Evolutionary conservation across 2,329 filamentous ascomycete species (phyloP), one percentile per base, ranked within the genome.

Genomic region (Neofusicoccum sp.): DNA sequence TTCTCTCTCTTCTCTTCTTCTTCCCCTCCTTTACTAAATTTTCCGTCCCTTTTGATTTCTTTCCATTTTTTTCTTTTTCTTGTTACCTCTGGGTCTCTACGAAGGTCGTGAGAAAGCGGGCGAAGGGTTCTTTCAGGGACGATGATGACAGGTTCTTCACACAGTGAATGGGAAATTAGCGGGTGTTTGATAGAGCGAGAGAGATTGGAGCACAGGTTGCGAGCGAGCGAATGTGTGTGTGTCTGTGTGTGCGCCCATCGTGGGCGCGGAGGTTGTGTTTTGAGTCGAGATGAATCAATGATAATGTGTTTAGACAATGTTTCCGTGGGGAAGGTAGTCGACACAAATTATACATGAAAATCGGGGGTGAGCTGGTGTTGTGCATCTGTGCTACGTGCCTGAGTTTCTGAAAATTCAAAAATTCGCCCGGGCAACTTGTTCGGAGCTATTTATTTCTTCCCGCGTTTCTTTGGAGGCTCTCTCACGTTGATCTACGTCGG

Each of bases 121-220:
- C 49, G 34, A 44, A 56, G 37, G 28, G 12, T 22, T 16, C n/a
- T n/a, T 56, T 56, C 37, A 56, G 37, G 37, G 29, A 36, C 36
- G 54, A 45, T 12, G 39, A 45, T 45, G 54, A 28, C 14, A 33
- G 28, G 34, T 41, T 41, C 34, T 58, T 45, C 41, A 36, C 29
- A 41, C 36, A 6, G 43, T 6, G 43, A 8, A 56, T 44, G 52
- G 37, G 41, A 45, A 45, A 45, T 58, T 45, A 58, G 41, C 54
- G 41, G 54, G 54, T 58, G 39, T 58, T 58, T 29, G 29, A 58
- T 58, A 58, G 54, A 58, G 39, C 22, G 22, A 56, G 37, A 45
- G 41, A 43, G 41, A 45, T 45, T 36, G 54, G 54, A 43, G 54
- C 54, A 58, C 37, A 28, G 41, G 39, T 58, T 16, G 22, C 22